A percentile compares a stretch with the other conserved stretches of the same genome.
phyloP scores from a whole-genome alignment of 2,329 filamentous ascomycete genomes.

The Fusarium sp. region DNA sequence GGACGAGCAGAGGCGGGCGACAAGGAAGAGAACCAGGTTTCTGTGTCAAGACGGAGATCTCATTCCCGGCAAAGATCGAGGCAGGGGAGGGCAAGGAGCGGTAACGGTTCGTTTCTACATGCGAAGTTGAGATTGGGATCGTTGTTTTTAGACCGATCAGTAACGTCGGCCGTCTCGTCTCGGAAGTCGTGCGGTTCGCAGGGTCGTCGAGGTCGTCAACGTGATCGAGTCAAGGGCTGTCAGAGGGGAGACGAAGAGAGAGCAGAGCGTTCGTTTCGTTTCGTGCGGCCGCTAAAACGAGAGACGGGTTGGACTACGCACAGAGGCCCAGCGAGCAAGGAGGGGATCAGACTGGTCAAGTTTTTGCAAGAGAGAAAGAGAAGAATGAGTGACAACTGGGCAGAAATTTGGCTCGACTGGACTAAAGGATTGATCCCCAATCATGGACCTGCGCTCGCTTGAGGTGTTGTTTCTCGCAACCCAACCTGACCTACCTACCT shows the following conservation, averaged over 20 bases:
- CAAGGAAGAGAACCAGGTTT: constrained; percentile 15
- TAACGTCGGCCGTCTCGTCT: constrained; percentile 6
- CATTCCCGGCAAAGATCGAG: constrained; percentile 42
- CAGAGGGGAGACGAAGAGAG: constrained; percentile 4
- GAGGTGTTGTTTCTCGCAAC: constrained; percentile 37
- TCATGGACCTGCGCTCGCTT: constrained; percentile 30
- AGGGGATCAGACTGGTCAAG: constrained; percentile 6
- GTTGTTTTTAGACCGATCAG: not conserved
- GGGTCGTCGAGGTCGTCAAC: constrained; percentile 30
- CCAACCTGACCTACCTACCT: constrained; percentile 7
- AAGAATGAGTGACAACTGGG: constrained; percentile 18
- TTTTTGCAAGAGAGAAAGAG: constrained; percentile 16
- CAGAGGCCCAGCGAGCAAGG: constrained; percentile 12
- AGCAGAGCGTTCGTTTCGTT: constrained; percentile 30
- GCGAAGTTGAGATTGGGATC: constrained; percentile 27
- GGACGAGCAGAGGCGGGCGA: constrained; percentile 22
- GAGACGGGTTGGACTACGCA: constrained; percentile 21
- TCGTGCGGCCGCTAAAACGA: constrained; percentile 35
- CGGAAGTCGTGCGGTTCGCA: not conserved
- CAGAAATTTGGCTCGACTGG: constrained; percentile 24
- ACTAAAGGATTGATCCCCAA: constrained; percentile 34
- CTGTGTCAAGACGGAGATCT: constrained; percentile 37
- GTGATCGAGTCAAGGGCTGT: constrained; percentile 17
- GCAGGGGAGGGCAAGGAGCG: constrained; percentile 28
- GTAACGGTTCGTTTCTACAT: constrained; percentile 36